Evolutionary conservation across 2,329 filamentous ascomycete species (phyloP).

Genomic region (Fonsecaea erecta): DNA sequence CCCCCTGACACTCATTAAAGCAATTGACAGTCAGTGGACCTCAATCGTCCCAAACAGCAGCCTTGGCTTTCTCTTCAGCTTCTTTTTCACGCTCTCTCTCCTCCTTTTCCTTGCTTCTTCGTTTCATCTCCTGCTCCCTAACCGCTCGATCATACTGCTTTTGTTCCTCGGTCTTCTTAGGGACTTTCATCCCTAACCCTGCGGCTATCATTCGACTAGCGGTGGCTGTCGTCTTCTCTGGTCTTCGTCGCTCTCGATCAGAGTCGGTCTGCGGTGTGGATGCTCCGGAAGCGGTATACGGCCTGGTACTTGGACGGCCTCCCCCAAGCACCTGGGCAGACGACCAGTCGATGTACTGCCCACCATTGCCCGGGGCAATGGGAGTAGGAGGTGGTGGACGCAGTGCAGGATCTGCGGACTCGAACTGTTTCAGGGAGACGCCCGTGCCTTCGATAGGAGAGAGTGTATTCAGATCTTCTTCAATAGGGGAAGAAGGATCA

Average conservation of each 20-base stretch:
- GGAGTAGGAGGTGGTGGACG: conserved; percentile 70
- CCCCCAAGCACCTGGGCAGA: conserved; percentile 33
- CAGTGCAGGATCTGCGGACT: conserved; percentile 35
- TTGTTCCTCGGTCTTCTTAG: conserved; percentile 63
- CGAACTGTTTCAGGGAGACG: conserved; percentile 25
- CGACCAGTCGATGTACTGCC: conserved; percentile 32
- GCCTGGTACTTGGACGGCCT: conserved; percentile 24
- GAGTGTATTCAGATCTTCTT: conserved; percentile 38
- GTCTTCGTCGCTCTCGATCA: conserved; percentile 52
- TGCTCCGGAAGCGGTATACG: conserved; percentile 23
- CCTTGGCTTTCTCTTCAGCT: conserved; percentile 73
- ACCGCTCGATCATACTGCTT: conserved; percentile 73
- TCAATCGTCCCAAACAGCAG: conserved; percentile 74
- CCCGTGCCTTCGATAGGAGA: conserved; percentile 30
- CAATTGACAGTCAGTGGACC: neutral
- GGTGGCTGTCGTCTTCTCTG: conserved; percentile 92
- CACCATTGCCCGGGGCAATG: conserved; percentile 51
- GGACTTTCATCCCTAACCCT: conserved; percentile 78
- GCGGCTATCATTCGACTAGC: conserved; percentile 88
- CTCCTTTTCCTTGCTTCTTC: conserved; percentile 72
- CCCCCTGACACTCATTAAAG: neutral
- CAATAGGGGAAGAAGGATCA: conserved; percentile 26
- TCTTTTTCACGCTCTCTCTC: conserved; percentile 67
- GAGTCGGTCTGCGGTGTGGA: conserved; percentile 25
- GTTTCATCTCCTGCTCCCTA: conserved; percentile 81